phyloP scores from a whole-genome alignment of 306 rosid species.

The Vicia villosa region DNA sequence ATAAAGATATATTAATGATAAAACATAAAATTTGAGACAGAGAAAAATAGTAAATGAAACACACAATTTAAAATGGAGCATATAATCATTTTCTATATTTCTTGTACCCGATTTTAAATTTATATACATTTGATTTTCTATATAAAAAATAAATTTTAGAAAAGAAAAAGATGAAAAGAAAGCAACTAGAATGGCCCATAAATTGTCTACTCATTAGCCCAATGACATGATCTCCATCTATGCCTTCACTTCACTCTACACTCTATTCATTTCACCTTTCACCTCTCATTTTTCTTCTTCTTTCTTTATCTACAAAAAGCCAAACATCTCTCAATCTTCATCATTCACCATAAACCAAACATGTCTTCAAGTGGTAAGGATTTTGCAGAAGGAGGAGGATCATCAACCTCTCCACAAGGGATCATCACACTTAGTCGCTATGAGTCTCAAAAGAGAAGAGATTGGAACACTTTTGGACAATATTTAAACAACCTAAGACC shows the following conservation, averaged over 20 bases:
- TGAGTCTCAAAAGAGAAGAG: slow-evolving; percentile 93
- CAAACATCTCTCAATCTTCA: slow-evolving; percentile 29
- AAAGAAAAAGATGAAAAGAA: slow-evolving; percentile 57
- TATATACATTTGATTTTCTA: too few relatives aligned
- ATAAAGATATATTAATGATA: too few relatives aligned
- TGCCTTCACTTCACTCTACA: slow-evolving; percentile 44
- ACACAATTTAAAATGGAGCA: too few relatives aligned
- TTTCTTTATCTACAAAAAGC: slow-evolving; percentile 43
- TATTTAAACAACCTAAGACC: slow-evolving; percentile 94
- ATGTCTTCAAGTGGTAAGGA: slow-evolving; percentile 69
- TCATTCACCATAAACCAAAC: background rate
- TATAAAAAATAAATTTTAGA: background rate
- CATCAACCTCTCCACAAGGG: slow-evolving; percentile 52
- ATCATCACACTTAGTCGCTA: slow-evolving; percentile 75
- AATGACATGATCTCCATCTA: slow-evolving; percentile 69
- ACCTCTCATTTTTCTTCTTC: slow-evolving; percentile 12
- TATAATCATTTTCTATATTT: too few relatives aligned
- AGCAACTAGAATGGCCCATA: slow-evolving; percentile 76
- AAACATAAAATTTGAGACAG: too few relatives aligned
- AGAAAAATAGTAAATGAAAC: too few relatives aligned
- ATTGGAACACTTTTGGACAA: slow-evolving; percentile 99
- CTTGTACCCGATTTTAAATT: too few relatives aligned
- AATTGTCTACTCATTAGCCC: slow-evolving; percentile 80
- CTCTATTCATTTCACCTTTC: slow-evolving; percentile 79
- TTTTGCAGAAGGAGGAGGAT: slow-evolving; percentile 77